These are phyloP conservation scores for Catenaria anguillulae DNA, from an alignment of 371 early-diverging fungal species.

Conservation along the genomic window DNA sequence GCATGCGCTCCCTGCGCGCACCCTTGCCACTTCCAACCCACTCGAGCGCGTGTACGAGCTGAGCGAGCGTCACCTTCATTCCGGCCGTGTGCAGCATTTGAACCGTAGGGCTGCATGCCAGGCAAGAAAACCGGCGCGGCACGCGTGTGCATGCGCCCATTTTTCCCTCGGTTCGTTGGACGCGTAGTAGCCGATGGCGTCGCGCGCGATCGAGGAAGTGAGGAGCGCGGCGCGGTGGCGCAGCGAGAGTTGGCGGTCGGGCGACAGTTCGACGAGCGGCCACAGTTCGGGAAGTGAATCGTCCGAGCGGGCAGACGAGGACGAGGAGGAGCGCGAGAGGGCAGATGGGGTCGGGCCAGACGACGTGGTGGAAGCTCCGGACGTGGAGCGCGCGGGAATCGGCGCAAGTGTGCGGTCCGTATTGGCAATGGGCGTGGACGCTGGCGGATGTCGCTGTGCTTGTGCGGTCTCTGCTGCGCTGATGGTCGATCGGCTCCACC, in stretches of 20 bases:
- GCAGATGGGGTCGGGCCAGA: neutral
- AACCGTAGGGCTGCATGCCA: neutral
- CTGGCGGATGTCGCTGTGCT: too few relatives aligned
- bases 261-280: neutral
- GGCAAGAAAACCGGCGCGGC: neutral
- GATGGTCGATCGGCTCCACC: too few relatives aligned
- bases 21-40: neutral
- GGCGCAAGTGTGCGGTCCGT: too few relatives aligned
- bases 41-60: neutral
- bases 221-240: neutral
- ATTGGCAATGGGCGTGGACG: too few relatives aligned
- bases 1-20: neutral
- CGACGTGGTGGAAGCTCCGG: too few relatives aligned
- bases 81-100: neutral
- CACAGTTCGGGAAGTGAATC: neutral
- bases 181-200: constrained; percentile 1
- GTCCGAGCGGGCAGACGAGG: neutral
- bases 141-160: neutral
- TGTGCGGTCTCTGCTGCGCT: too few relatives aligned
- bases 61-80: neutral
- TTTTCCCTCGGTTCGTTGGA: neutral
- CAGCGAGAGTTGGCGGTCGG: neutral
- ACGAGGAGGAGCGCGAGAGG: neutral
- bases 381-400: too few relatives aligned
- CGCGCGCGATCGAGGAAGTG: neutral